Percentiles rank a stretch among this genome's conserved stretches.
Evolutionary conservation across 208 protist genomes (phyloP).

Genomic region (Leishmania gerbilli): DNA sequence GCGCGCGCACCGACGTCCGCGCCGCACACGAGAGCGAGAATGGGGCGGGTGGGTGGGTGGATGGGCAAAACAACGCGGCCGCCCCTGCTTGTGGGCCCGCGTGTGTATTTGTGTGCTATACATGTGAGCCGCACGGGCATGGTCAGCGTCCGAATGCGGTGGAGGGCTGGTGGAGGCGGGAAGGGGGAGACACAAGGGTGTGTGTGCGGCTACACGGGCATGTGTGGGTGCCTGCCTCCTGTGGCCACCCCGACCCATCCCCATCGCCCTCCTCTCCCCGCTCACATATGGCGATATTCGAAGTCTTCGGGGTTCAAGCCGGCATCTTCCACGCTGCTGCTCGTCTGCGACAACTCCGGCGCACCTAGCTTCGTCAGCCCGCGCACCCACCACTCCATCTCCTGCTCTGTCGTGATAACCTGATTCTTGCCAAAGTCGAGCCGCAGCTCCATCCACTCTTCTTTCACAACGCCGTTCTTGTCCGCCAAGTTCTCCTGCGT

Average conservation of each 20-base stretch:
- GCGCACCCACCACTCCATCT: constrained; percentile 92
- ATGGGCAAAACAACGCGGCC: no score
- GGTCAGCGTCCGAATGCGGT: no score
- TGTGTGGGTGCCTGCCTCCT: background rate
- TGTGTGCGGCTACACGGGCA: background rate
- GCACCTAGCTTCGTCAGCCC: constrained; percentile 82
- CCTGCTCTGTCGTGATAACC: constrained; percentile 81
- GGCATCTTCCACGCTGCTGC: constrained; percentile 82
- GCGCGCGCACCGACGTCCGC: no score
- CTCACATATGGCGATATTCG: constrained; percentile 84
- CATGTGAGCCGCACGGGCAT: no score
- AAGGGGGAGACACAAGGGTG: background rate
- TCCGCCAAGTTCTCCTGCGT: constrained; percentile 76
- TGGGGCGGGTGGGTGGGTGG: no score
- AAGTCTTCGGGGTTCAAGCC: constrained; percentile 79
- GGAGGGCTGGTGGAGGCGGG: background rate
- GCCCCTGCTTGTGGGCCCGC: no score
- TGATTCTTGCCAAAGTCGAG: constrained; percentile 85
- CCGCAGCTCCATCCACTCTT: constrained; percentile 85
- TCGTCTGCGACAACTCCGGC: constrained; percentile 81
- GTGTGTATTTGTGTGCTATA: no score
- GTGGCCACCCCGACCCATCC: no score
- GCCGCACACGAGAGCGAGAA: no score
- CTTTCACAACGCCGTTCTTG: constrained; percentile 52
- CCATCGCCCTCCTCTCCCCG: background rate